These are phyloP conservation scores for Pyricularia grisea DNA, from an alignment of 2,329 filamentous ascomycete genomes.

Conservation along the genomic window DNA sequence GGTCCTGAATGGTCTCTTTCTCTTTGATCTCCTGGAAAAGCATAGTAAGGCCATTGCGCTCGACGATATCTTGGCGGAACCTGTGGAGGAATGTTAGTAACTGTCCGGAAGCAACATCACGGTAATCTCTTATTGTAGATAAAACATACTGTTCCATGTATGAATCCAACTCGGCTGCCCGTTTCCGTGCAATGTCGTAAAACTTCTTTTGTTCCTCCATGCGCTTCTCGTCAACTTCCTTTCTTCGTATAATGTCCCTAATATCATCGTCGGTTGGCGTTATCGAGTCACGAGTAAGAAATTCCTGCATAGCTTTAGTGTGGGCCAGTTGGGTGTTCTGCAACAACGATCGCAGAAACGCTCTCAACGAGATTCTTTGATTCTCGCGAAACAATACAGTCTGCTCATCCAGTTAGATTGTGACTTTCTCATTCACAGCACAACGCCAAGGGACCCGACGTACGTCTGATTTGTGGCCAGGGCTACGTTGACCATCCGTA, in stretches of 20 bases:
- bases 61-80: slow-evolving; percentile 59
- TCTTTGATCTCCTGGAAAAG: slow-evolving; percentile 89
- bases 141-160: slow-evolving; percentile 87
- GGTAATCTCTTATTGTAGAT: background rate
- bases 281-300: slow-evolving; percentile 65
- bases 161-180: slow-evolving; percentile 86
- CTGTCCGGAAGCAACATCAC: background rate
- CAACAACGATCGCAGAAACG: slow-evolving; percentile 79
- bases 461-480: slow-evolving; percentile 1
- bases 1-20: slow-evolving; percentile 76
- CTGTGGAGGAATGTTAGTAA: slow-evolving; percentile 22
- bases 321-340: slow-evolving; percentile 76
- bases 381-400: slow-evolving; percentile 67
- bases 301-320: slow-evolving; percentile 76
- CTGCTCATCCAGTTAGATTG: background rate
- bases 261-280: slow-evolving; percentile 72
- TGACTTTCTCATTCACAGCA: too few species aligned
- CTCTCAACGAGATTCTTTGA: slow-evolving; percentile 83
- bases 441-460: background rate
- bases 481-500: slow-evolving; percentile 24
- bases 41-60: slow-evolving; percentile 75
- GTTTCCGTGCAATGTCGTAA: slow-evolving; percentile 86
- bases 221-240: slow-evolving; percentile 75
- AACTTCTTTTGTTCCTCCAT: slow-evolving; percentile 90
- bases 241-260: slow-evolving; percentile 70